Percentiles rank a stretch among this genome's conserved stretches.
phyloP scores from a whole-genome alignment of 306 rosid genomes.

The Canavalia gladiata region DNA sequence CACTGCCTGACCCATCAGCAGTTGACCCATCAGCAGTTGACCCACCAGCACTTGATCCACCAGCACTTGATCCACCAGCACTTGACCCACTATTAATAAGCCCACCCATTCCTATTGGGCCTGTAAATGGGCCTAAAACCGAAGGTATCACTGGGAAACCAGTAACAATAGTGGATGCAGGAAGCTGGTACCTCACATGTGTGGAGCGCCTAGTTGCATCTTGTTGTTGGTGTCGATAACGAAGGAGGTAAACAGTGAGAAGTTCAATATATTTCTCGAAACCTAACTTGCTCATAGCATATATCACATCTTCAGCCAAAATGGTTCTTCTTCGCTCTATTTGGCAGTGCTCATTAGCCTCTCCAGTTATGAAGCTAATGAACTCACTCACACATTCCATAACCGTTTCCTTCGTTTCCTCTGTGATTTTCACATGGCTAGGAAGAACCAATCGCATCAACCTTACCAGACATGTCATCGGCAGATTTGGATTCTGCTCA shows the following conservation, averaged over 20 bases:
- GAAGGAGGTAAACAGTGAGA: conserved; percentile 47
- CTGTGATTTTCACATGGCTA: conserved; percentile 55
- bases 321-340: conserved; percentile 61
- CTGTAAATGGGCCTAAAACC: no score
- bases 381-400: conserved; percentile 64
- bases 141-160: no score
- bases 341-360: conserved; percentile 63
- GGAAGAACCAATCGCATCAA: conserved; percentile 64
- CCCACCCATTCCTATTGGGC: no score
- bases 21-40: no score
- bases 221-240: conserved; percentile 39
- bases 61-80: no score
- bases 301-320: conserved; percentile 60
- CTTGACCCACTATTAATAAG: no score
- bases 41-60: no score
- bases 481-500: not conserved
- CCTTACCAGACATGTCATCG: conserved; percentile 59
- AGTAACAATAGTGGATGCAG: not conserved
- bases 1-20: no score
- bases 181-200: no score
- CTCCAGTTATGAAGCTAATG: conserved; percentile 65
- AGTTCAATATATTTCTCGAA: conserved; percentile 60
- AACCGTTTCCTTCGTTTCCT: conserved; percentile 63
- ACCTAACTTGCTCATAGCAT: conserved; percentile 64
- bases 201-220: no score